A percentile compares a stretch with the other conserved stretches of the same genome.
phyloP scores from a whole-genome alignment of 148 eudicot genomes.

The Cornus controversa region DNA sequence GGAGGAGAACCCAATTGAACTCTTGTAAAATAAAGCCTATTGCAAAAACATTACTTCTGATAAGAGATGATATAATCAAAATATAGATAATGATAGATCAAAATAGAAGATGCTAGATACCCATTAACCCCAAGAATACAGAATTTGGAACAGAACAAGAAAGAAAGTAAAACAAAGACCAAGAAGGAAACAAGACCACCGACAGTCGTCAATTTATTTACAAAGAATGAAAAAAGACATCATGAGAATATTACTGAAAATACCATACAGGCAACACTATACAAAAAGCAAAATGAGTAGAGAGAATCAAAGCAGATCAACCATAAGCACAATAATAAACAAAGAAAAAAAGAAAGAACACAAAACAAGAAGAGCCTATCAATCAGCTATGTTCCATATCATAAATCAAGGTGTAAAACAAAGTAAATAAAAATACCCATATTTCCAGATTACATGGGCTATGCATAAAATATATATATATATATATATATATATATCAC shows the following conservation, averaged over 20 bases:
- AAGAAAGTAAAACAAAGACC: no score
- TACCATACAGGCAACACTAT: no score
- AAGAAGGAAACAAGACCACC: no score
- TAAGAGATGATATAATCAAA: not conserved
- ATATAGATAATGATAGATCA: not conserved
- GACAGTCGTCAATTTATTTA: not conserved
- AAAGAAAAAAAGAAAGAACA: not conserved
- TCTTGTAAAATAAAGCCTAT: conserved; percentile 81
- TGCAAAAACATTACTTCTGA: conserved; percentile 9
- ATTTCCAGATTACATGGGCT: not conserved
- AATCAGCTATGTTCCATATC: not conserved
- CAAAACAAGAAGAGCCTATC: not conserved
- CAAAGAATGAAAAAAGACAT: not conserved
- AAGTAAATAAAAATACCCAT: not conserved
- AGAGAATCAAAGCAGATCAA: not conserved
- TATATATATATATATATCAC: not conserved
- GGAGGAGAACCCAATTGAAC: conserved; percentile 80
- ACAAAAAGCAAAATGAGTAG: not conserved
- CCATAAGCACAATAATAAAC: not conserved
- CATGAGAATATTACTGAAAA: no score
- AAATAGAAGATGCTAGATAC: conserved; percentile 8
- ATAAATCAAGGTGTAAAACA: not conserved
- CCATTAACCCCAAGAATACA: not conserved
- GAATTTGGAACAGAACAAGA: not conserved
- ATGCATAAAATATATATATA: no score